Percentiles rank a stretch among this genome's conserved stretches.
phyloP scores from a whole-genome alignment of 2,329 filamentous ascomycete genomes.

The Paecilomyces sp. region DNA sequence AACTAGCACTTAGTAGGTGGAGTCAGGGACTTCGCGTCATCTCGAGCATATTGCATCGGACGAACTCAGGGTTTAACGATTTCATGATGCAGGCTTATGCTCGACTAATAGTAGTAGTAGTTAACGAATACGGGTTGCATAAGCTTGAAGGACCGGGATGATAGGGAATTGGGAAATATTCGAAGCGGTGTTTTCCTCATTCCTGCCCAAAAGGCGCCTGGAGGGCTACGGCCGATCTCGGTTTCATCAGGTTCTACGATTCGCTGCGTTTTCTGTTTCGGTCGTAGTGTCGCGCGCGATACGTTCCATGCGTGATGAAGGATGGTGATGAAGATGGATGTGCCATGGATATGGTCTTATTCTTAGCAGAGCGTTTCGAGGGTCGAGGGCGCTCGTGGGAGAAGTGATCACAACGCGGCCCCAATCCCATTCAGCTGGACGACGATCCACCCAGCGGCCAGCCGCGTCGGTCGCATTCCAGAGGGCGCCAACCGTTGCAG shows the following conservation, averaged over 20 bases:
- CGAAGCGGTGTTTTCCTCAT: no score
- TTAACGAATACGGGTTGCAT: not conserved
- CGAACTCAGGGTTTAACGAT: not conserved
- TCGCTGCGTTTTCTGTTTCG: not conserved
- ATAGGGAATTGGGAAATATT: not conserved
- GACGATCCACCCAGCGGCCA: no score
- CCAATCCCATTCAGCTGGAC: no score
- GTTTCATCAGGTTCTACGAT: not conserved
- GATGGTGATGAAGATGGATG: not conserved
- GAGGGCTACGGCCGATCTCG: not conserved
- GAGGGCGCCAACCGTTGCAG: no score
- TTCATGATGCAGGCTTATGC: no score
- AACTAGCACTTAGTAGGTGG: not conserved
- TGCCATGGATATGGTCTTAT: not conserved
- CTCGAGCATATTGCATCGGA: not conserved
- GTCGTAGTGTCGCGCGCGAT: not conserved
- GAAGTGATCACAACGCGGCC: no score
- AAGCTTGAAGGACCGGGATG: not conserved
- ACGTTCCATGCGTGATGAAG: not conserved
- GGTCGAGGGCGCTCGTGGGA: no score
- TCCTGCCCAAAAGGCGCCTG: no score
- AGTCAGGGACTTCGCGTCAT: not conserved
- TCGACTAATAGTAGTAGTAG: no score
- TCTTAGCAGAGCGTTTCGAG: not conserved
- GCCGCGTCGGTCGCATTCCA: no score